Evolutionary conservation across 2,329 filamentous ascomycete species (phyloP).

Genomic region (Cadophora sp.): DNA sequence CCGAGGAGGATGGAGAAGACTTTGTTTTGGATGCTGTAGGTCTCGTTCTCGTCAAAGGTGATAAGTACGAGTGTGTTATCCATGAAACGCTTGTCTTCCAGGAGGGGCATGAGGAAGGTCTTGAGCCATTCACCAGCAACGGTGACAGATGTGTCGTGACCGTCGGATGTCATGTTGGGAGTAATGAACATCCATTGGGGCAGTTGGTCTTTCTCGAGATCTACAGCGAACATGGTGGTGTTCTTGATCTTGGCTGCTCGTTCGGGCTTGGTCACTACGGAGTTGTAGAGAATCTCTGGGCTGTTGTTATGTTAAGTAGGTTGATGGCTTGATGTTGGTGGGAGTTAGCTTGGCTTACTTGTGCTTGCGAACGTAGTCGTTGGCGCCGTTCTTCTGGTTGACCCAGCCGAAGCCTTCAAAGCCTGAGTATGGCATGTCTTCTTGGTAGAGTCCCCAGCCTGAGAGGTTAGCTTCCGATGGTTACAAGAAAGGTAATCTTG

Average conservation of each 20-base stretch:
- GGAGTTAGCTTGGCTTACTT: conserved; percentile 55
- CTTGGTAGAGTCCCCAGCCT: conserved; percentile 74
- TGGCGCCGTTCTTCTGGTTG: conserved; percentile 69
- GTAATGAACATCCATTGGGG: conserved; percentile 66
- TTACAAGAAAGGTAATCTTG: background rate
- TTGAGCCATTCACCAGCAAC: conserved; percentile 73
- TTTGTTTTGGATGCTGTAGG: conserved; percentile 70
- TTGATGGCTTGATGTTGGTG: background rate
- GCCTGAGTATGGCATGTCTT: conserved; percentile 78
- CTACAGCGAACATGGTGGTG: conserved; percentile 70
- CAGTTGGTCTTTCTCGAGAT: conserved; percentile 66
- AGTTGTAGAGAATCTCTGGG: conserved; percentile 69
- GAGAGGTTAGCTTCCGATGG: background rate
- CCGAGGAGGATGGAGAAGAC: conserved; percentile 77
- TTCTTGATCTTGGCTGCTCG: conserved; percentile 78
- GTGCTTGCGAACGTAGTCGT: conserved; percentile 86
- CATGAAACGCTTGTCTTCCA: conserved; percentile 75
- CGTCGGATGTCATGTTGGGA: conserved; percentile 78
- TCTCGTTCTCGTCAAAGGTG: conserved; percentile 81
- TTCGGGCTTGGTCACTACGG: conserved; percentile 62
- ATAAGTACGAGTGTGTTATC: conserved; percentile 76
- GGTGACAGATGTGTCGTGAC: conserved; percentile 75
- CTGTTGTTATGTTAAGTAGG: conserved; percentile 26
- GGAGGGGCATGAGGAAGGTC: conserved; percentile 72
- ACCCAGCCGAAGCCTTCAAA: conserved; percentile 70